These are phyloP conservation scores for Spizellomyces sp. DNA, from an alignment of 192 early-diverging fungal genomes.

Conservation along the genomic window DNA sequence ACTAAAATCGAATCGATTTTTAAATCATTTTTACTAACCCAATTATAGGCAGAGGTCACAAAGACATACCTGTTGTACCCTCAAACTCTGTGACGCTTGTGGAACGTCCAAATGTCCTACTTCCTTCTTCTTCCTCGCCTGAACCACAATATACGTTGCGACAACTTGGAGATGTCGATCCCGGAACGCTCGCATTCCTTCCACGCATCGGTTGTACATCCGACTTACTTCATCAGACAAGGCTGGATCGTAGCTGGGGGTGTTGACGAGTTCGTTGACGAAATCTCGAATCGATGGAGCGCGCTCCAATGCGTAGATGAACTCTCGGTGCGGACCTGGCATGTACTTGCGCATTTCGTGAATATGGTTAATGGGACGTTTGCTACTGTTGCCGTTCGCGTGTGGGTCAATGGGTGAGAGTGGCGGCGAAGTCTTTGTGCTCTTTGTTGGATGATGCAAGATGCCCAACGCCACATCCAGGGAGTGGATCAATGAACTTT, in stretches of 20 bases:
- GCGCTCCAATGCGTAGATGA: conserved; percentile 61
- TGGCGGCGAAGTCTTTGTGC: conserved; percentile 29
- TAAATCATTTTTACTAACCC: not conserved
- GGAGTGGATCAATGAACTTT: conserved; percentile 89
- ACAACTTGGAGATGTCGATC: conserved; percentile 93
- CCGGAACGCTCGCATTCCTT: conserved; percentile 82
- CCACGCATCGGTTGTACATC: conserved; percentile 82
- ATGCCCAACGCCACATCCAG: conserved; percentile 88
- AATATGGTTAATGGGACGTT: conserved; percentile 72
- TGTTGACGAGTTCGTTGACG: conserved; percentile 25
- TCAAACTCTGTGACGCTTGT: conserved; percentile 25
- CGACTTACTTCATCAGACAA: conserved; percentile 29
- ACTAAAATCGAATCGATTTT: conserved; percentile 12
- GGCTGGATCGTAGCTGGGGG: conserved; percentile 15
- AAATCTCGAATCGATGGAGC: conserved; percentile 45
- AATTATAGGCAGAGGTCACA: not conserved
- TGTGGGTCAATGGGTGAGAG: conserved; percentile 7
- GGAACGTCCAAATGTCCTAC: conserved; percentile 63
- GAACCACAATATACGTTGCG: conserved; percentile 85
- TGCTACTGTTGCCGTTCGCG: conserved; percentile 14
- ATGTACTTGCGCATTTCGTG: conserved; percentile 93
- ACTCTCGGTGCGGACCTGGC: conserved; percentile 83
- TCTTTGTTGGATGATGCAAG: conserved; percentile 78
- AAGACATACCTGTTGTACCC: conserved; percentile 34
- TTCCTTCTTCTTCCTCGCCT: conserved; percentile 71